phyloP scores from a whole-genome alignment of 352 stramenopile genomes.

The Phytophthora uliginosa region DNA sequence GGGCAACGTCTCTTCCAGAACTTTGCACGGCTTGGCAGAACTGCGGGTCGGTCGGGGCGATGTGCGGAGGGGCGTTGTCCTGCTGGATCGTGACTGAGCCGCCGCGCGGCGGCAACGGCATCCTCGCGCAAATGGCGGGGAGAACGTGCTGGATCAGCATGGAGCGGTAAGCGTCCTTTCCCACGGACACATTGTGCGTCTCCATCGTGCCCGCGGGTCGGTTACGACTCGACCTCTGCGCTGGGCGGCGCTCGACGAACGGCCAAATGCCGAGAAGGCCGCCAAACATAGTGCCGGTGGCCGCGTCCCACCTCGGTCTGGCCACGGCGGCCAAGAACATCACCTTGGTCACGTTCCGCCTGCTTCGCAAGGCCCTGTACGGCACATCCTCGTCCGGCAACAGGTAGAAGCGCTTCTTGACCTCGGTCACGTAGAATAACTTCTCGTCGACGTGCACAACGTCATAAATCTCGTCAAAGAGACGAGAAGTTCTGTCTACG shows the following conservation, averaged over 20 bases:
- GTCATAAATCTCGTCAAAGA: conserved; percentile 27
- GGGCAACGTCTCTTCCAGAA: not conserved
- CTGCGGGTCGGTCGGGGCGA: not conserved
- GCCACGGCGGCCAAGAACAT: not conserved
- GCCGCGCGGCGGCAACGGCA: not conserved
- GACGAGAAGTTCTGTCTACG: not conserved
- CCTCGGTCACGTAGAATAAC: not conserved
- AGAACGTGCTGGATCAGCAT: not conserved
- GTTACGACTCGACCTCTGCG: not conserved
- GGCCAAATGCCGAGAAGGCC: not conserved
- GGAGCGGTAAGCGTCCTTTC: not conserved
- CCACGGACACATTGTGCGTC: not conserved
- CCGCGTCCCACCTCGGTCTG: not conserved
- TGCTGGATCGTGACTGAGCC: not conserved
- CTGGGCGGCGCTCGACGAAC: not conserved
- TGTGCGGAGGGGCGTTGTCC: conserved; percentile 9
- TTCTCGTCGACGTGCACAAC: not conserved
- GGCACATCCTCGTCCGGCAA: not conserved
- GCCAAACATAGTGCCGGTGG: not conserved
- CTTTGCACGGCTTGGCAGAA: not conserved
- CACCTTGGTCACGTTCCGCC: not conserved
- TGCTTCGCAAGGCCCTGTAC: not conserved
- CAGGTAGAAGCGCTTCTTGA: not conserved
- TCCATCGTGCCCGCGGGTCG: not conserved
- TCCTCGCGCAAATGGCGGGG: not conserved